Evolutionary conservation across 768 basidiomycete species (phyloP).

Genomic region (Floccularia luteovirens): DNA sequence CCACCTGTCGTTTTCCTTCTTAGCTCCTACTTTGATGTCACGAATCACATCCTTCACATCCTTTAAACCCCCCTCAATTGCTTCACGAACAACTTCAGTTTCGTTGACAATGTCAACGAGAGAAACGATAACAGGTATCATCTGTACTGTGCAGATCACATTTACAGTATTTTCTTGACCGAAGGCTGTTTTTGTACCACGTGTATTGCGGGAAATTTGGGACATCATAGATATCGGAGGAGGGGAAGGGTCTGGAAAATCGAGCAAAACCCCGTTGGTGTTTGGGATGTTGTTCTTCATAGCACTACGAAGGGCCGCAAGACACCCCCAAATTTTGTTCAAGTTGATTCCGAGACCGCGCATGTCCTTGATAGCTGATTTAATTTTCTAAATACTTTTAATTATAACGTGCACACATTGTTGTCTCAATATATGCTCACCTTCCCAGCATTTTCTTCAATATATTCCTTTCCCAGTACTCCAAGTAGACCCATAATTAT

Average conservation of each 20-base stretch:
- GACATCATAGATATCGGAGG: constrained; percentile 62
- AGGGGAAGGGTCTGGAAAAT: constrained; percentile 17
- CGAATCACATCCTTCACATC: constrained; percentile 47
- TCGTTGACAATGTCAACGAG: constrained; percentile 47
- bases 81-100: constrained; percentile 42
- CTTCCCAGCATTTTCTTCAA: constrained; percentile 25
- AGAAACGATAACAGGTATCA: constrained; percentile 57
- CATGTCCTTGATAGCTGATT: constrained; percentile 42
- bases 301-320: constrained; percentile 38
- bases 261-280: constrained; percentile 4
- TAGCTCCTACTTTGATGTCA: constrained; percentile 44
- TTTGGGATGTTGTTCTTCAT: constrained; percentile 6
- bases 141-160: constrained; percentile 43
- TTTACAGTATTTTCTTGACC: constrained; percentile 24
- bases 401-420: constrained; percentile 6
- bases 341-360: constrained; percentile 46
- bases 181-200: constrained; percentile 43
- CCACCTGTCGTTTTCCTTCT: constrained; percentile 54
- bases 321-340: constrained; percentile 54
- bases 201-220: constrained; percentile 40
- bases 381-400: constrained; percentile 23
- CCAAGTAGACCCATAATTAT: constrained; percentile 57
- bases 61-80: constrained; percentile 51
- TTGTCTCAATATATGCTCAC: constrained; percentile 14
- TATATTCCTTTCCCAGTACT: constrained; percentile 38